These are phyloP conservation scores for Penicillium simplicissimum DNA, from an alignment of 495 filamentous ascomycete species.

Conservation along the genomic window DNA sequence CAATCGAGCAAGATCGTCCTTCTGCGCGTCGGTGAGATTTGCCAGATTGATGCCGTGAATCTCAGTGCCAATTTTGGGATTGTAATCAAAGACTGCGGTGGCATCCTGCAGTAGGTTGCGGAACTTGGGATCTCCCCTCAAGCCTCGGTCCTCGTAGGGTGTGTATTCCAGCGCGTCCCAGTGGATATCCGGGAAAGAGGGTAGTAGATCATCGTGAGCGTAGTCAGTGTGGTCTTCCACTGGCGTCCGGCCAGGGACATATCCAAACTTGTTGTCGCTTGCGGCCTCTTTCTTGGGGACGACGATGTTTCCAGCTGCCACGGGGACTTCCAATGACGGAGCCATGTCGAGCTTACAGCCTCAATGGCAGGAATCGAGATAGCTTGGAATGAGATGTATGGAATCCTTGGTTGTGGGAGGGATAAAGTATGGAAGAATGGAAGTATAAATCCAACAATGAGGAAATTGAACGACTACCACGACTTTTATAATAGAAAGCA, in stretches of 20 bases:
- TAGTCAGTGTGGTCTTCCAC: slow-evolving; percentile 52
- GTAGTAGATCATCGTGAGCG: slow-evolving; percentile 55
- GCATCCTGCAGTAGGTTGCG: slow-evolving; percentile 51
- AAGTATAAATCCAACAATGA: slow-evolving; percentile 18
- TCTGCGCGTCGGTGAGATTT: slow-evolving; percentile 65
- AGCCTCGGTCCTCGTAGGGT: slow-evolving; percentile 56
- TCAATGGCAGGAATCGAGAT: neutral
- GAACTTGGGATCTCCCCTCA: slow-evolving; percentile 55
- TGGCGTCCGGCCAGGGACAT: slow-evolving; percentile 51
- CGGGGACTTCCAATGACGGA: slow-evolving; percentile 36
- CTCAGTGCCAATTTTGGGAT: slow-evolving; percentile 72
- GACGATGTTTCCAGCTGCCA: slow-evolving; percentile 14
- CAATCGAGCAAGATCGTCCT: slow-evolving; percentile 72
- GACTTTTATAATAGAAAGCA: slow-evolving; percentile 17
- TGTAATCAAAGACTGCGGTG: slow-evolving; percentile 60
- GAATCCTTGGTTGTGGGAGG: neutral
- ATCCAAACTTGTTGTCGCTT: slow-evolving; percentile 38
- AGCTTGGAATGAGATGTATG: neutral
- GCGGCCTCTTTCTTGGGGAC: slow-evolving; percentile 23
- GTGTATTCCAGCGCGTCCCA: slow-evolving; percentile 54
- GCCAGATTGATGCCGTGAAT: slow-evolving; percentile 68
- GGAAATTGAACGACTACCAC: neutral
- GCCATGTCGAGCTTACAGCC: slow-evolving; percentile 28
- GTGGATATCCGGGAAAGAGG: slow-evolving; percentile 56
- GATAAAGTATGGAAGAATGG: neutral